Evolutionary conservation across 495 filamentous ascomycete genomes (phyloP).

Genomic region (Xylaria telfairii): DNA sequence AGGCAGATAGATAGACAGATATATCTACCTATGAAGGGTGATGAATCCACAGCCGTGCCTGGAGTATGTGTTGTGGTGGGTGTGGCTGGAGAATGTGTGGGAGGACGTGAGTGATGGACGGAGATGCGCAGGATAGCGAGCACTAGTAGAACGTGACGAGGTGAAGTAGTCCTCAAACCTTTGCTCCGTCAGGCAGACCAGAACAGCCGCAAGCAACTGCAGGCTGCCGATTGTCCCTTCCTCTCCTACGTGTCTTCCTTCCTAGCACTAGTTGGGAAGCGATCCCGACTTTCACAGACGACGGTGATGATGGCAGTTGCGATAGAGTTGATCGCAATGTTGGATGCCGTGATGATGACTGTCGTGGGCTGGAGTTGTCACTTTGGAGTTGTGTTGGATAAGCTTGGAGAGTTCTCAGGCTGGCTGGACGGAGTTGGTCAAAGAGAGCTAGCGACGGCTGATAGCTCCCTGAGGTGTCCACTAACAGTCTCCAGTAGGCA

Average conservation of each 20-base stretch:
- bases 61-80: not conserved
- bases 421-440: constrained; percentile 14
- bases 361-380: constrained; percentile 10
- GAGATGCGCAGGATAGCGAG: constrained; percentile 28
- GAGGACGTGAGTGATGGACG: not conserved
- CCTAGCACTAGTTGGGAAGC: constrained; percentile 1
- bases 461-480: constrained; percentile 5
- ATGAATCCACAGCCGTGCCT: constrained; percentile 5
- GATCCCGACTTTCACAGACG: constrained; percentile 3
- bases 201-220: constrained; percentile 29
- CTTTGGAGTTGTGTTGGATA: constrained; percentile 18
- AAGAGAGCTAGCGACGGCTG: constrained; percentile 1
- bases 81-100: constrained; percentile 25
- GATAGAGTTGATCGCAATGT: not conserved
- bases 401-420: constrained; percentile 26
- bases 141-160: constrained; percentile 36
- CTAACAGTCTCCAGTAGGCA: not conserved
- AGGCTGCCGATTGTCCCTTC: constrained; percentile 32
- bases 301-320: constrained; percentile 7
- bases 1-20: not conserved
- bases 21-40: not conserved
- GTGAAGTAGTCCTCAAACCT: constrained; percentile 42
- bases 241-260: constrained; percentile 23
- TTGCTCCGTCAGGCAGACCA: constrained; percentile 34
- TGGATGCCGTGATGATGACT: constrained; percentile 5